Evolutionary conservation across 768 basidiomycete species (phyloP).

Genomic region (Austroboletus eburneus): DNA sequence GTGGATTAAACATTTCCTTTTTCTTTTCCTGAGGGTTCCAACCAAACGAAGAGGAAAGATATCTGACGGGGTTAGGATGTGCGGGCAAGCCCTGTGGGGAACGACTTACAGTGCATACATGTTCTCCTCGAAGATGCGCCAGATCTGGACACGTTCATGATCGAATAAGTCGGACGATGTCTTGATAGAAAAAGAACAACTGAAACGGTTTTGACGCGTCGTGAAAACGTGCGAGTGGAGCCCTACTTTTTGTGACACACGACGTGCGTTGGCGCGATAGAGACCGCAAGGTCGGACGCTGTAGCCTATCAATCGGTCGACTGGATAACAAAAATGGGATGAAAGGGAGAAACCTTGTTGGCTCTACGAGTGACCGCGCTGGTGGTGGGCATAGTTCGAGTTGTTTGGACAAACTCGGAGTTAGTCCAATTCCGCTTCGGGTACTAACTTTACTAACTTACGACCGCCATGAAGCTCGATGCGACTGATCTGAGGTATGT

Average conservation of each 20-base stretch:
- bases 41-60: conserved; percentile 54
- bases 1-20: conserved; percentile 54
- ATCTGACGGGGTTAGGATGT: conserved; percentile 36
- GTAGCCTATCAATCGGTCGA: conserved; percentile 18
- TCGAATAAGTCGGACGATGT: conserved; percentile 33
- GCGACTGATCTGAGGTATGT: conserved; percentile 93
- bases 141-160: conserved; percentile 42
- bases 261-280: conserved; percentile 9
- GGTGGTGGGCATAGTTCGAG: too few species aligned
- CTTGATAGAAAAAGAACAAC: conserved; percentile 22
- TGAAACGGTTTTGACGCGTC: conserved; percentile 1
- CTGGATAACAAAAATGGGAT: neutral
- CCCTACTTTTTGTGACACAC: conserved; percentile 16
- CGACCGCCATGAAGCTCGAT: conserved; percentile 86
- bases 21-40: conserved; percentile 58
- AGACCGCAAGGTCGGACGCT: conserved; percentile 15
- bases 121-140: conserved; percentile 50
- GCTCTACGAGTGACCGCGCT: conserved; percentile 25
- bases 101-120: conserved; percentile 44
- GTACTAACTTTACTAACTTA: too few species aligned
- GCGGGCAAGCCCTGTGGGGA: neutral
- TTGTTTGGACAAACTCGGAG: too few species aligned
- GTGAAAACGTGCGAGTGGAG: neutral
- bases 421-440: conserved; percentile 5
- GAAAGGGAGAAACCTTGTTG: conserved; percentile 31